Evolutionary conservation across 2,329 filamentous ascomycete genomes (phyloP).

Genomic region (Corniculantispora saksenae): DNA sequence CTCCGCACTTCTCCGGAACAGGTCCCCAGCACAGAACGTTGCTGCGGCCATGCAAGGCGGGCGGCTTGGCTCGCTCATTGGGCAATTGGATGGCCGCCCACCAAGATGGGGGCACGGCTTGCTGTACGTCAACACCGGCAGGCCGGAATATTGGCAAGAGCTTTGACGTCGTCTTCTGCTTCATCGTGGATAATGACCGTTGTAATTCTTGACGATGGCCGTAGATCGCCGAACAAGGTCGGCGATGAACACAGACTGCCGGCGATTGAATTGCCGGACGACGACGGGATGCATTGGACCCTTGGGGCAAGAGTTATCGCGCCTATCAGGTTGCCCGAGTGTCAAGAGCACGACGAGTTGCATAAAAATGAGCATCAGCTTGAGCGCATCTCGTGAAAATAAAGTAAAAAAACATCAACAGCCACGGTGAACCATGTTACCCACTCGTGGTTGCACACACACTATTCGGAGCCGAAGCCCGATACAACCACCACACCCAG

Average conservation of each 20-base stretch:
- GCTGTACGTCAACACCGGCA: background rate
- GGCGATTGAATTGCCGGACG: background rate
- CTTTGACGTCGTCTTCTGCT: background rate
- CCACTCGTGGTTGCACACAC: constrained; percentile 1
- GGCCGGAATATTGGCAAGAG: background rate
- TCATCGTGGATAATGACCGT: background rate
- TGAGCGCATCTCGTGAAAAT: background rate
- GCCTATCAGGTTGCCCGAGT: background rate
- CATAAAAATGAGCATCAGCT: background rate
- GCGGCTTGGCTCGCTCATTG: constrained; percentile 2
- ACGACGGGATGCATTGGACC: background rate
- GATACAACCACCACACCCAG: background rate
- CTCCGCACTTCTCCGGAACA: constrained; percentile 17
- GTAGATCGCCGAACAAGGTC: background rate
- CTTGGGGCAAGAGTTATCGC: background rate
- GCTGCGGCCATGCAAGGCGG: background rate
- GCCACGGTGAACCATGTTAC: background rate
- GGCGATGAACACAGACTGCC: background rate
- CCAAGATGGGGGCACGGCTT: too few species aligned
- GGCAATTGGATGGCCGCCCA: background rate
- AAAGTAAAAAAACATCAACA: background rate
- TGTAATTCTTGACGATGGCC: background rate
- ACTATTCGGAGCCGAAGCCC: background rate
- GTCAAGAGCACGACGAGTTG: background rate
- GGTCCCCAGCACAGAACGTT: background rate